A percentile compares a stretch with the other conserved stretches of the same genome.
Conservation (phyloP, 768 basidiomycete genomes). For the Phaffia tasmanica region DNA sequence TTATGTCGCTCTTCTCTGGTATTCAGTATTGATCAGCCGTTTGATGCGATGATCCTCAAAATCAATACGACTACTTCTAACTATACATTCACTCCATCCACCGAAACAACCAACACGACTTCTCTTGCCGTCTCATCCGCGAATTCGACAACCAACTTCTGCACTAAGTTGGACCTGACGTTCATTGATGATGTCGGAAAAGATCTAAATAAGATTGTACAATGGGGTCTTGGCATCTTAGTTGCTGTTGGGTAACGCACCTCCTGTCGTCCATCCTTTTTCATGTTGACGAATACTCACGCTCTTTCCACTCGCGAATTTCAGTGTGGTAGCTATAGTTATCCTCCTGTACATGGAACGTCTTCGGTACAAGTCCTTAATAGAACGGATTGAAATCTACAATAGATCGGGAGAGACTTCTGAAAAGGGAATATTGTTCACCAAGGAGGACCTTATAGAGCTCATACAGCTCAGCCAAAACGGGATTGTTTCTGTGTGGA, state of each 20-base stretch:
- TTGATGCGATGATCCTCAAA: constrained; percentile 49
- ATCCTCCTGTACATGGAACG: constrained; percentile 32
- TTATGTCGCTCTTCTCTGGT: not conserved
- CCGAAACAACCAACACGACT: constrained; percentile 28
- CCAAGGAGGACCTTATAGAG: constrained; percentile 17
- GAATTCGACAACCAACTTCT: constrained; percentile 46
- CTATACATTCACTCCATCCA: constrained; percentile 45
- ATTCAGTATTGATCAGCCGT: constrained; percentile 22
- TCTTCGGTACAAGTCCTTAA: constrained; percentile 11
- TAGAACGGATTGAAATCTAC: constrained; percentile 14
- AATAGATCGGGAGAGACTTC: not conserved
- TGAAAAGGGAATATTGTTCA: not conserved
- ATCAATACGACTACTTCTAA: constrained; percentile 53
- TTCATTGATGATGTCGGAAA: constrained; percentile 73
- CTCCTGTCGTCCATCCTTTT: not conserved
- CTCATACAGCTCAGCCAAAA: constrained; percentile 16
- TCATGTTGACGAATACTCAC: too few relatives aligned
- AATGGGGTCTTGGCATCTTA: constrained; percentile 66
- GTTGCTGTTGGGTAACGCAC: constrained; percentile 42
- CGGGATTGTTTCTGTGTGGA: constrained; percentile 6
- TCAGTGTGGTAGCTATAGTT: constrained; percentile 63
- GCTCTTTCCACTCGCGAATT: too few relatives aligned
- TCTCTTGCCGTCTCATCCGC: constrained; percentile 4
- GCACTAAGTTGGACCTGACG: constrained; percentile 62
- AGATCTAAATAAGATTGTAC: constrained; percentile 66